phyloP scores from a whole-genome alignment of 805 yeast genomes.

The Cyberlindnera mississippiensis region DNA sequence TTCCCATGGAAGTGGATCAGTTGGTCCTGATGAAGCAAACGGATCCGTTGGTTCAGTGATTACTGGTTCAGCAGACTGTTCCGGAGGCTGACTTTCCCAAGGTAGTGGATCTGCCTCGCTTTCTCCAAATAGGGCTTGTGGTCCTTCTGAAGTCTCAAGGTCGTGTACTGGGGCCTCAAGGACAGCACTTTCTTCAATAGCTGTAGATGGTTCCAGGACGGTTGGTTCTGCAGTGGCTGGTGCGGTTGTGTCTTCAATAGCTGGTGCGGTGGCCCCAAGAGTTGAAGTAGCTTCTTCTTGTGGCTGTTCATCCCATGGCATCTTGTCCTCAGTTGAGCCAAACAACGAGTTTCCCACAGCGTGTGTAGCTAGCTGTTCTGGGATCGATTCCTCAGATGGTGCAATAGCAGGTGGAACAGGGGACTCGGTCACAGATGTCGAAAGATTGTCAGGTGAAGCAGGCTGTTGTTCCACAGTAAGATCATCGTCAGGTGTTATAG shows the following conservation, averaged over 20 bases:
- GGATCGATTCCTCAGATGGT: too few relatives aligned
- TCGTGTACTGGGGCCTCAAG: background rate
- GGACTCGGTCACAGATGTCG: too few relatives aligned
- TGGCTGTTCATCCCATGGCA: too few relatives aligned
- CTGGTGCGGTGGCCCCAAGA: background rate
- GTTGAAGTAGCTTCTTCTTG: background rate
- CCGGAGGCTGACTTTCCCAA: slow-evolving; percentile 1
- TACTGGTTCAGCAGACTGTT: slow-evolving; percentile 1
- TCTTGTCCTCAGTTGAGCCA: too few relatives aligned
- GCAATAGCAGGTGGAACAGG: too few relatives aligned
- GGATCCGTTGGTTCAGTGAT: background rate
- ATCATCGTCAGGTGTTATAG: too few relatives aligned
- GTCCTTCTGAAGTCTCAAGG: too few relatives aligned
- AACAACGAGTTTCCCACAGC: too few relatives aligned
- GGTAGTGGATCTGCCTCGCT: background rate
- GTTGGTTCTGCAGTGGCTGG: background rate
- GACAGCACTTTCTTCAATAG: background rate
- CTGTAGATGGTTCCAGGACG: background rate
- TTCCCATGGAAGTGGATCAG: slow-evolving; percentile 5
- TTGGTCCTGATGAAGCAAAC: background rate
- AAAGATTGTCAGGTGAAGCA: too few relatives aligned
- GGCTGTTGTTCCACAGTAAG: too few relatives aligned
- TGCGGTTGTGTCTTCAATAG: background rate
- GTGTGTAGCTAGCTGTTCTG: too few relatives aligned
- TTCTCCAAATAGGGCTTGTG: background rate